Base-by-base conservation (phyloP, 2,329 filamentous ascomycete genomes). In the Cladosporium sp. region DNA sequence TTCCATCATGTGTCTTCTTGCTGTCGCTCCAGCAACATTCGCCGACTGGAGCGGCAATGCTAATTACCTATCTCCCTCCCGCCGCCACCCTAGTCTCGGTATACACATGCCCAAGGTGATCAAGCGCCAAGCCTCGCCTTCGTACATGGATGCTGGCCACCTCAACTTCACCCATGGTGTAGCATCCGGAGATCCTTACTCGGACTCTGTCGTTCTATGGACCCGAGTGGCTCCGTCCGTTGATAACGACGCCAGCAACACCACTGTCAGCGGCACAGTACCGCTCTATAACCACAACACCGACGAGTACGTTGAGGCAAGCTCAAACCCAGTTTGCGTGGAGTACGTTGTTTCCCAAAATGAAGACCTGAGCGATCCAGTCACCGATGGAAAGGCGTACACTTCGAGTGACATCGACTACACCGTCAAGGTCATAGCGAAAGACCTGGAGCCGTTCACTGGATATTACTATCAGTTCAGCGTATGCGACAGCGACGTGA, bases 61-160 rank as follows among this genome's bases (percentile, higher is more conserved):
- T 69, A 90, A 91, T 77, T 91, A 90, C 75, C 80, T 82, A 62
- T 88, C 85, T 72, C 88, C 89, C 8, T 91, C 88, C 1, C 80
- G 83, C 28, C 82, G 86, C 35, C 89, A 91, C 69, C 81, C 83
- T 7, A 79, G 80, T 53, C 80, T 91, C 11, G 89, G 88, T 10
- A 84, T 91, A 59, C 83, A 87, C 33, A 82, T 90, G n/a, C 82
- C 81, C 26, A 86, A 84, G 68, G 83, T 90, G 31, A 80, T 83
- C 28, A 85, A 84, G 72, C 82, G 87, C 29, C 83, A 82, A 52
- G 77, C 78, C 31, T 72, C 78, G n/a, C 65, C 67, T 8, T 73
- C 79, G 16, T 74, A 81, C 40, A 78, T 79, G 67, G 75, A 82
- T n/a, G 76, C 81, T 0, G 74, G 79, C 10, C 72, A 79, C 69